Conservation (phyloP, 129 eudicot genomes). For the Kitagawia praeruptora region DNA sequence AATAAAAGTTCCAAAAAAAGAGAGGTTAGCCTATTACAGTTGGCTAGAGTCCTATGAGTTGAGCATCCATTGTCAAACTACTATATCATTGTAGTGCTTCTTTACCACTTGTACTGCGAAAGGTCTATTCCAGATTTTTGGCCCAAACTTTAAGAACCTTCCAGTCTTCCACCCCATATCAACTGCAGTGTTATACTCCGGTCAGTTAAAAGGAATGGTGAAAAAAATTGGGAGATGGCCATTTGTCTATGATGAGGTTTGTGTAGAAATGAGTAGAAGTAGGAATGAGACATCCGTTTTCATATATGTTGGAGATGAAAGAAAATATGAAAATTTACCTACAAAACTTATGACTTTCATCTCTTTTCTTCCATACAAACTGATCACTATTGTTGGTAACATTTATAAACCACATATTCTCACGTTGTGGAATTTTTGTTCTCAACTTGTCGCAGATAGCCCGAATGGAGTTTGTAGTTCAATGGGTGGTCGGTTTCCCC, state of each 20-base stretch:
- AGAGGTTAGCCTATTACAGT: neutral
- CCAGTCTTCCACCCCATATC: neutral
- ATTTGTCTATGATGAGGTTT: neutral
- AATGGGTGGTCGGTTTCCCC: constrained; percentile 81
- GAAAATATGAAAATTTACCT: neutral
- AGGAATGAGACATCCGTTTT: neutral
- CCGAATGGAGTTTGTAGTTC: constrained; percentile 70
- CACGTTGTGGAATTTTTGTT: neutral
- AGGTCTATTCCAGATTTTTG: neutral
- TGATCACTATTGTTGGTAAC: neutral
- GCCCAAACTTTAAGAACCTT: neutral
- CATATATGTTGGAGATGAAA: neutral
- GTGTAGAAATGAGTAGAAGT: neutral
- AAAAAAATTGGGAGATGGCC: neutral
- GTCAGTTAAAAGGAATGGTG: neutral
- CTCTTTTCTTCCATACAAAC: neutral
- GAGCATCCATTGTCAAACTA: neutral
- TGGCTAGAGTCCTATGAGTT: neutral
- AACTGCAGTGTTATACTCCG: neutral
- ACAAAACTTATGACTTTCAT: neutral
- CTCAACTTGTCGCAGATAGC: constrained; percentile 42
- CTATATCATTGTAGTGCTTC: neutral
- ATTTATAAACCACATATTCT: neutral
- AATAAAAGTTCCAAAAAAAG: neutral
- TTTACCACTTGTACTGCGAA: neutral